Evolutionary conservation across 1,284 basidiomycete species (phyloP), one percentile per base, ranked within the genome.

Genomic region (Malassezia dermatis): DNA sequence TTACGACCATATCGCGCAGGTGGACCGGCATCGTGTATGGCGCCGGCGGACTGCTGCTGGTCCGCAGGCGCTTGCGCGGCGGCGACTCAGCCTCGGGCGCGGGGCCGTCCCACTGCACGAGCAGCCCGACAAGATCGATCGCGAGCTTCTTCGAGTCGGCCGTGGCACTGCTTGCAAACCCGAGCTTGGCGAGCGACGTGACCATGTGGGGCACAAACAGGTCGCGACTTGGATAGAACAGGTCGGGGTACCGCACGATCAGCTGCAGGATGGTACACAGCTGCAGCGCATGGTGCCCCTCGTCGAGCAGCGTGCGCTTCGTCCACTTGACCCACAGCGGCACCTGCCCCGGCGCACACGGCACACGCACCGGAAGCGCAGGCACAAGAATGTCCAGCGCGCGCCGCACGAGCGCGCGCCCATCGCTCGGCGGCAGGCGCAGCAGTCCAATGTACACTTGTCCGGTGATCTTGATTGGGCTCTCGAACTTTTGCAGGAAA

Each of bases 121-220:
- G 67, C 26, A 77, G 60, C 54, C 77, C 77, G 48, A 77, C 75
- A 15, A 77, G 64, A 34, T 77, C 76, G 32, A 77, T 66, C 3
- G 75, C 71, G n/a, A 77, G 67, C 37, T 84, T 77, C 32, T 90
- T 84, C 21, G 87, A 85, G 66, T 98, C 94, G 26, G 80, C 74
- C 4, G 88, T 83, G 49, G 70, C 64, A 12, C 82, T 81, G 5
- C 81, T 78, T 1, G 84, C 82, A 62, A 94, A 81, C 23, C 89
- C 90, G 17, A 98, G 81, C 76, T 90, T 93, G 51, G 82, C 81
- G 56, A 99, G 79, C 31, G 86, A 88, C 70, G 87, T 87, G 58
- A 91, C 87, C 77, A 99, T 90, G 71, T 94, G 88, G 0, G 90
- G 88, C n/a, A 98, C 83, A 75, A 98, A 98, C 30, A 95, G 79